Base-by-base conservation (phyloP, 495 filamentous ascomycete species). In the Daldinia loculata region DNA sequence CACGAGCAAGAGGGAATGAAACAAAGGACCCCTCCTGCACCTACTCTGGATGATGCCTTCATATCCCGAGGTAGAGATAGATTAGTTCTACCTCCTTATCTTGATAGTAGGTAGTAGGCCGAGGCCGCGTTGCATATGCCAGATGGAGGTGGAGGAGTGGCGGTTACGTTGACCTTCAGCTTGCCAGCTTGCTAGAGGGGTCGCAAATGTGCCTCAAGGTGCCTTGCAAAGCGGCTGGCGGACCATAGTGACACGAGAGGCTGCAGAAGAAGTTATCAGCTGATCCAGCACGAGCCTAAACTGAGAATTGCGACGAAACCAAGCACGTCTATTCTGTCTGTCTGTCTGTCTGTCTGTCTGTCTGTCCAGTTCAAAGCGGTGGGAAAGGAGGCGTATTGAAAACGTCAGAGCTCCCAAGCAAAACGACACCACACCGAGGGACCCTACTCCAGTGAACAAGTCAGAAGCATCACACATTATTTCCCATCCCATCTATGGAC, bases 211-310 rank as follows among this genome's bases (percentile, higher is more conserved):
- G 43, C 41, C n/a, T 45, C 19, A 19, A 22, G 7, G 5, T 43
- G 55, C 38, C 52, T 51, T 41, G 56, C 36, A n/a, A 69, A 67
- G 66, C 61, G 55, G 64, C 51, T 69, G 70, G 61, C 19, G 65
- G 52, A 63, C 56, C 45, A 60, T 15, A 73, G 70, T 73, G 57
- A 73, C 61, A 73, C 70, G 69, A 63, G 70, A 73, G 70, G 70
- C 66, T 69, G 66, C 66, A 69, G 70, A 63, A 6, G 43, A 66
- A 66, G 70, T 55, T 73, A 69, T 73, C 70, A 73, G 70, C 70
- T 73, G 70, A 69, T 30, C 65, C 34, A 62, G 66, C 45, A 55
- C 53, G 34, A 62, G 58, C 36, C 36, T 48, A 17, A 61, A 69
- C 57, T 52, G 50, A 45, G 34, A 62, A 58, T 55, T 39, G 56